Base-by-base conservation (phyloP, 352 stramenopile genomes). In the Elongisporangium undulatum region DNA sequence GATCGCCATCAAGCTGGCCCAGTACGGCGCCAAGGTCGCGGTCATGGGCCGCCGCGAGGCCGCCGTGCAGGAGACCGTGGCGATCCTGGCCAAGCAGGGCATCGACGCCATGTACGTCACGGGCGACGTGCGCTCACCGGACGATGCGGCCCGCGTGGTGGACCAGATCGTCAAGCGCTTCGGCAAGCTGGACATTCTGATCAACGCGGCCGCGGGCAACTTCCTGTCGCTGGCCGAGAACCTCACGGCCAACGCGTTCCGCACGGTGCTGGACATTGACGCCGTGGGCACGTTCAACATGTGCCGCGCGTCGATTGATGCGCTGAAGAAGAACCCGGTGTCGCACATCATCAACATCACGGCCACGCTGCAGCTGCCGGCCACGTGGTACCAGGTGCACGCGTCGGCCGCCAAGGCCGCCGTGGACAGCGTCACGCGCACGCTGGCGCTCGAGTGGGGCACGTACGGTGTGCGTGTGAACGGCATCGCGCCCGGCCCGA, bases 261-360 rank as follows among this genome's bases (percentile, higher is more conserved):
- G 88, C 56, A 99, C 96, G 8, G 95, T 99, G 5, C 89, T 99
- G 78, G 94, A 98, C 61, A 99, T 98, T 63, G 96, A 99, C 75
- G 72, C 93, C 15, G 77, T 98, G 26, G 96, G 96, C 23, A 97
- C 94, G 19, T 99, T 98, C 74, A 98, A 99, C 71, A 98, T 99
- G 92, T 93, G 74, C 53, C 75, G 84, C 60, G 83, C 93, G 6
- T 79, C 91, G 0, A 98, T 98, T 61, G 68, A 84, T 7, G 72
- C 74, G 19, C 76, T 98, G 48, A 85, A 85, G 53, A 72, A 72
- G 13, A 80, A 71, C 57, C 71, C 71, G n/a, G 78, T 89, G 54
- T 85, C 80, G 23, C 70, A 82, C 45, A 97, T 99, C 60, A 82
- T 99, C 61, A 99, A 99, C 79, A 99, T 99, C 67, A 97, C 84